Evolutionary conservation across 2,329 filamentous ascomycete species (phyloP).

Genomic region (Endoconidiophora laricicola): DNA sequence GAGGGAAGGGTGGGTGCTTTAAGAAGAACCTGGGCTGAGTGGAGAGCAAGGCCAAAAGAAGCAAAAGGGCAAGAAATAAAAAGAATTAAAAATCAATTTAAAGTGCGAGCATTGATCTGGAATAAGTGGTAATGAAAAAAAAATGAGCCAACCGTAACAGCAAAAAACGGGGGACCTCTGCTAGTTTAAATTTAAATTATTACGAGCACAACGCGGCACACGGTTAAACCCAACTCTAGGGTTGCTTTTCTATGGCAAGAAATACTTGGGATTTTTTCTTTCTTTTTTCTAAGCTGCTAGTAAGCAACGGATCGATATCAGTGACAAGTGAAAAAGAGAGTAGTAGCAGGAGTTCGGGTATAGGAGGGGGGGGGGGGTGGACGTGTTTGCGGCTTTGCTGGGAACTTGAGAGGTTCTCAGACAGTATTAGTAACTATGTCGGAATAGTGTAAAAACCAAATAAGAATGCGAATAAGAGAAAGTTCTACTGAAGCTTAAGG

Average conservation of each 20-base stretch:
- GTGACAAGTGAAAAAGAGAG: too few relatives aligned
- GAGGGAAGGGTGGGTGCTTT: constrained; percentile 8
- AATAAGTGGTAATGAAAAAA: background rate
- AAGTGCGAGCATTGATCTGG: too few relatives aligned
- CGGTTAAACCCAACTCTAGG: too few relatives aligned
- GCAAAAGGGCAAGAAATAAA: background rate
- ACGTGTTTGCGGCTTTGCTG: too few relatives aligned
- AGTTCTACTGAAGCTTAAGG: background rate
- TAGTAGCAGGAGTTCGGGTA: too few relatives aligned
- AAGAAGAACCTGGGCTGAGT: constrained; percentile 1
- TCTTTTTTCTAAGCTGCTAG: background rate
- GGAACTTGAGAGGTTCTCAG: background rate
- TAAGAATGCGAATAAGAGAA: constrained; percentile 10
- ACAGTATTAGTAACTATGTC: background rate
- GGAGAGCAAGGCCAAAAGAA: background rate
- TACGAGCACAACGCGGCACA: too few relatives aligned
- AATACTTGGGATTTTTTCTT: background rate
- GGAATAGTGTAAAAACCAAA: background rate
- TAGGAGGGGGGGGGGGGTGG: too few relatives aligned
- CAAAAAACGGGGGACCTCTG: background rate
- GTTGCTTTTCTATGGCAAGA: too few relatives aligned
- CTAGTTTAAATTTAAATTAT: too few relatives aligned
- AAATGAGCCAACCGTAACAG: background rate
- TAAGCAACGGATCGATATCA: background rate
- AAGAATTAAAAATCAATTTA: background rate